phyloP scores from a whole-genome alignment of 805 yeast species.

The Tetrapisispora phaffii region DNA sequence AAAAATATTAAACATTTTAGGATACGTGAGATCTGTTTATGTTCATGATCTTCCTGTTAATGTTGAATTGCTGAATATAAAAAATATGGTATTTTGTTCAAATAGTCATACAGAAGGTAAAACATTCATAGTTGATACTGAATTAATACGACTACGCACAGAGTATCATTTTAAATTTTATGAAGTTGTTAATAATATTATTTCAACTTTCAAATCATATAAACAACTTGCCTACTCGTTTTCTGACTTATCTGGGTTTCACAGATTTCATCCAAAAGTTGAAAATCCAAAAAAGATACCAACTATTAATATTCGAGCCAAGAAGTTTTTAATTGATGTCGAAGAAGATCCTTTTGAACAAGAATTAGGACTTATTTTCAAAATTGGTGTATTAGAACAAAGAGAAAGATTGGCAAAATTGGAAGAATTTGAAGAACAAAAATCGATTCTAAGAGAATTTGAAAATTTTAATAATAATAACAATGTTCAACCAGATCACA shows the following conservation, averaged over 20 bases:
- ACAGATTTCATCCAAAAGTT: slow-evolving; percentile 18
- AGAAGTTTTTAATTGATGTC: slow-evolving; percentile 37
- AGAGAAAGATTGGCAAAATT: slow-evolving; percentile 37
- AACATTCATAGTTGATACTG: slow-evolving; percentile 7
- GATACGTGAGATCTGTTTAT: slow-evolving; percentile 25
- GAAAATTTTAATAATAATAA: neutral
- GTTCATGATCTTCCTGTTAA: slow-evolving; percentile 13
- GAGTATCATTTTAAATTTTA: slow-evolving; percentile 34
- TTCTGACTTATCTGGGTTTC: slow-evolving; percentile 24
- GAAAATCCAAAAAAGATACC: slow-evolving; percentile 32
- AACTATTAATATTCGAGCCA: slow-evolving; percentile 33
- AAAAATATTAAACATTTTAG: slow-evolving; percentile 7
- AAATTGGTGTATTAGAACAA: slow-evolving; percentile 52
- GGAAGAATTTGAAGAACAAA: slow-evolving; percentile 19
- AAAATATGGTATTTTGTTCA: slow-evolving; percentile 10
- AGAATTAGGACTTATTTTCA: slow-evolving; percentile 46
- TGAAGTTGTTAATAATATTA: slow-evolving; percentile 41
- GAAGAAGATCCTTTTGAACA: slow-evolving; percentile 61
- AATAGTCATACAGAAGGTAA: neutral
- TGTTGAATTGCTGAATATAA: slow-evolving; percentile 15
- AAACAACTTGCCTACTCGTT: slow-evolving; percentile 39
- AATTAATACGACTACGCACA: slow-evolving; percentile 21
- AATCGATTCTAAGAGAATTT: neutral
- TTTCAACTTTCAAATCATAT: slow-evolving; percentile 39
- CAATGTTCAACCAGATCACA: neutral